Conservation (phyloP, 2,329 filamentous ascomycete genomes). For the Fusarium longipes region DNA sequence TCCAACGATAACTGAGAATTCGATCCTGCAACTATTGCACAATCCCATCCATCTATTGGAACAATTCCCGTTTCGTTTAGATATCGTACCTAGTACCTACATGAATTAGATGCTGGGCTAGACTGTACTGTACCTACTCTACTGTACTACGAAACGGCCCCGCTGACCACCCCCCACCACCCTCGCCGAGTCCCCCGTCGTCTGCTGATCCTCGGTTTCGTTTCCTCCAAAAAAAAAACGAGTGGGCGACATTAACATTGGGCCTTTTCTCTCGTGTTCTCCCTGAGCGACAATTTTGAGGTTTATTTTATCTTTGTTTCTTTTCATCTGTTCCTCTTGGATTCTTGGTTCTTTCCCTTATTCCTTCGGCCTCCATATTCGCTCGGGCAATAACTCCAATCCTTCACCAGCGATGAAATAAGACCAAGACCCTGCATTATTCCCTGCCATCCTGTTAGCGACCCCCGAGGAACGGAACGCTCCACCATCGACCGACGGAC, state of each 20-base stretch:
- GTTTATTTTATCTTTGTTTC: conserved; percentile 15
- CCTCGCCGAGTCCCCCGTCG: conserved; percentile 34
- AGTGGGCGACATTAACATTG: conserved; percentile 25
- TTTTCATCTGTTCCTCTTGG: conserved; percentile 1
- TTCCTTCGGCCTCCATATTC: not conserved
- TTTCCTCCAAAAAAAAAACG: conserved; percentile 22
- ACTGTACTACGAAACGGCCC: conserved; percentile 37
- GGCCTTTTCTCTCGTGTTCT: conserved; percentile 13
- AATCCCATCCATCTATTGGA: conserved; percentile 15
- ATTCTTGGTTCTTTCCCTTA: not conserved
- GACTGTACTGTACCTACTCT: not conserved
- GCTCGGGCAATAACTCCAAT: conserved; percentile 12
- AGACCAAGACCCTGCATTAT: conserved; percentile 23
- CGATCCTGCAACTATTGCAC: not conserved
- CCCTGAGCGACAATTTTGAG: conserved; percentile 19
- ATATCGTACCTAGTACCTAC: not conserved
- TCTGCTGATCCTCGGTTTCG: conserved; percentile 44
- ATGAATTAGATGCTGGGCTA: not conserved
- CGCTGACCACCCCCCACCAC: conserved; percentile 42
- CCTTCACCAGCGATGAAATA: conserved; percentile 42
- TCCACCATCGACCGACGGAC: conserved; percentile 30
- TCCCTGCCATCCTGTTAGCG: conserved; percentile 22
- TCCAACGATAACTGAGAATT: conserved; percentile 20
- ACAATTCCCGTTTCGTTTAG: conserved; percentile 15
- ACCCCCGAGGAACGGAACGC: conserved; percentile 30